Evolutionary conservation across 2,329 filamentous ascomycete genomes (phyloP).

Genomic region (Trichoderma sp.): DNA sequence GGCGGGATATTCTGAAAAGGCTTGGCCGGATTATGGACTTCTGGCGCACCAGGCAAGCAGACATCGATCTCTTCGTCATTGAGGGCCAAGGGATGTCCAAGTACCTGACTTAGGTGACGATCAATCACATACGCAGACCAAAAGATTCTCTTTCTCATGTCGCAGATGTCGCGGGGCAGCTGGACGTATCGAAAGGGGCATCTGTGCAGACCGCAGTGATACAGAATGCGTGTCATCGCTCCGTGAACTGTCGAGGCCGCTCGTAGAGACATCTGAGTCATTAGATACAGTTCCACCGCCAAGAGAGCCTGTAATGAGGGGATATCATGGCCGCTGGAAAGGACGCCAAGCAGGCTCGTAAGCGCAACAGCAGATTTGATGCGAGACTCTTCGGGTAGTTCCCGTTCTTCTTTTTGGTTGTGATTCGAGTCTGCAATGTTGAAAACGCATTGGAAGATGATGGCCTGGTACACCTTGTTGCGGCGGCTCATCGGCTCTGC

Average conservation of each 20-base stretch:
- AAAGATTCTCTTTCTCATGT: slow-evolving; percentile 25
- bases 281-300: slow-evolving; percentile 25
- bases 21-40: slow-evolving; percentile 15
- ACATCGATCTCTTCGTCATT: slow-evolving; percentile 21
- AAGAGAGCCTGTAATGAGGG: slow-evolving; percentile 21
- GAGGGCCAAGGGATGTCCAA: slow-evolving; percentile 20
- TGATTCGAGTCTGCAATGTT: slow-evolving; percentile 25
- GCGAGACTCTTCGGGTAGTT: slow-evolving; percentile 19
- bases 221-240: slow-evolving; percentile 22
- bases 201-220: slow-evolving; percentile 24
- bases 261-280: slow-evolving; percentile 25
- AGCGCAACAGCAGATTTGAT: slow-evolving; percentile 20
- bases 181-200: slow-evolving; percentile 25
- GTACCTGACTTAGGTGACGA: slow-evolving; percentile 19
- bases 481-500: slow-evolving; percentile 22
- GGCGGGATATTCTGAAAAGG: not conserved
- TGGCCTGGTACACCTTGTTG: slow-evolving; percentile 25
- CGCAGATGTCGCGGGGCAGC: slow-evolving; percentile 23
- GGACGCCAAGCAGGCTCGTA: slow-evolving; percentile 17
- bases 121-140: slow-evolving; percentile 27
- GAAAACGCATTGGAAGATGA: slow-evolving; percentile 24
- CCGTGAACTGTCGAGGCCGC: slow-evolving; percentile 22
- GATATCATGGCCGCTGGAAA: slow-evolving; percentile 26
- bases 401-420: slow-evolving; percentile 21
- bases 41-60: slow-evolving; percentile 17